These are phyloP conservation scores for Hsuehochloa calcarea DNA, from an alignment of 176 grass and related monocot species.

Conservation along the genomic window DNA sequence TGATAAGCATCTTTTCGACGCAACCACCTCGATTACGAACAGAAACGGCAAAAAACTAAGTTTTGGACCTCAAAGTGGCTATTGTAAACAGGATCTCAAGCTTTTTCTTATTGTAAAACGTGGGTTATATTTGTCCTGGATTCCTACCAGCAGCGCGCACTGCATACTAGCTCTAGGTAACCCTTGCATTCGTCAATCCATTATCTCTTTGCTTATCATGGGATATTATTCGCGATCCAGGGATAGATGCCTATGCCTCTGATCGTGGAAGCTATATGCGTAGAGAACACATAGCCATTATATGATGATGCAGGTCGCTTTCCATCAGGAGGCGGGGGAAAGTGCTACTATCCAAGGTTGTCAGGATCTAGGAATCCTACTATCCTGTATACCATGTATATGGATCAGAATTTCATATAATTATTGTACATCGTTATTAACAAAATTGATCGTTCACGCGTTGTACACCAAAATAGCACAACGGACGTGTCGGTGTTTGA, in stretches of 20 bases:
- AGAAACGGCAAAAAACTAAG: too few relatives aligned
- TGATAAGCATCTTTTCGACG: too few relatives aligned
- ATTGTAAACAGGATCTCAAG: background rate
- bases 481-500: too few relatives aligned
- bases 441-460: too few relatives aligned
- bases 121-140: background rate
- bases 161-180: background rate
- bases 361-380: too few relatives aligned
- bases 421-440: too few relatives aligned
- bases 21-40: too few relatives aligned
- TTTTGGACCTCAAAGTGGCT: too few relatives aligned
- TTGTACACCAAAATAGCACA: background rate
- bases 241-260: slow-evolving; percentile 27
- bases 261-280: slow-evolving; percentile 28
- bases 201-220: background rate
- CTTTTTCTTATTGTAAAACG: background rate
- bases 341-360: slow-evolving; percentile 15
- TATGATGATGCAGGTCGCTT: slow-evolving; percentile 27
- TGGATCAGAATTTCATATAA: too few relatives aligned
- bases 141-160: background rate
- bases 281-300: slow-evolving; percentile 34
- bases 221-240: background rate
- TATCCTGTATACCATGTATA: too few relatives aligned
- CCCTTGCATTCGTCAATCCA: background rate
- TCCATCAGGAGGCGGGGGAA: slow-evolving; percentile 45